These are phyloP conservation scores for Beauveria brongniartii DNA, from an alignment of 2,329 filamentous ascomycete species.

Conservation along the genomic window DNA sequence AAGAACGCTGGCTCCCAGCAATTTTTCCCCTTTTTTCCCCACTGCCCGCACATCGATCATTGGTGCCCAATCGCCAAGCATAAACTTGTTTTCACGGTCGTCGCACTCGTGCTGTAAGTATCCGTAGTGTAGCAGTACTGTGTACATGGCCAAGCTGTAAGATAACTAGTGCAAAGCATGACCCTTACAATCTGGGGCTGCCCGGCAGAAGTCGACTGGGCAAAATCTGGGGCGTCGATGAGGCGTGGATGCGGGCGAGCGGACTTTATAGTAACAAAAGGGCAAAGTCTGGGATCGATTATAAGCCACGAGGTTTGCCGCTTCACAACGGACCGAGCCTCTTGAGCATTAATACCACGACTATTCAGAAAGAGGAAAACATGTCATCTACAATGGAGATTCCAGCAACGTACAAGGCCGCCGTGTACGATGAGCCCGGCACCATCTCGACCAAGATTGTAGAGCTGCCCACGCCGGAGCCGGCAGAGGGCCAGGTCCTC, in stretches of 20 bases:
- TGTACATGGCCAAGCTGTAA: too few species aligned
- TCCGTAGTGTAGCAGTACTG: too few species aligned
- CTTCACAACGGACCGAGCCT: too few species aligned
- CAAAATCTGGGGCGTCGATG: not conserved
- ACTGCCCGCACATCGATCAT: not conserved
- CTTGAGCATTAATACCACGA: not conserved
- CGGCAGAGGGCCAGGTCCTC: slow-evolving; percentile 18
- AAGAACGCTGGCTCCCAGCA: not conserved
- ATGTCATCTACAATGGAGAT: not conserved
- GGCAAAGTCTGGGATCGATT: too few species aligned
- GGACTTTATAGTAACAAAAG: not conserved
- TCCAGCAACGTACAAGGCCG: slow-evolving; percentile 13
- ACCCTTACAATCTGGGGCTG: too few species aligned
- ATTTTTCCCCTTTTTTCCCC: not conserved
- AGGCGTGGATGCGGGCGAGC: not conserved
- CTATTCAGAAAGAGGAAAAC: not conserved
- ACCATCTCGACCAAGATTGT: slow-evolving; percentile 19
- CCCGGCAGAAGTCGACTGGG: too few species aligned
- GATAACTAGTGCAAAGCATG: too few species aligned
- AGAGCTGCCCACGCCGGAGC: slow-evolving; percentile 18
- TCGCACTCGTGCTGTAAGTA: too few species aligned
- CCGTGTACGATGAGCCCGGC: slow-evolving; percentile 19
- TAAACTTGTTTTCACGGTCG: too few species aligned
- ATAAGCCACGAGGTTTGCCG: too few species aligned
- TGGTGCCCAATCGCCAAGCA: not conserved